Conservation (phyloP, 192 early-diverging fungal species). For the Mortierella alpina region DNA sequence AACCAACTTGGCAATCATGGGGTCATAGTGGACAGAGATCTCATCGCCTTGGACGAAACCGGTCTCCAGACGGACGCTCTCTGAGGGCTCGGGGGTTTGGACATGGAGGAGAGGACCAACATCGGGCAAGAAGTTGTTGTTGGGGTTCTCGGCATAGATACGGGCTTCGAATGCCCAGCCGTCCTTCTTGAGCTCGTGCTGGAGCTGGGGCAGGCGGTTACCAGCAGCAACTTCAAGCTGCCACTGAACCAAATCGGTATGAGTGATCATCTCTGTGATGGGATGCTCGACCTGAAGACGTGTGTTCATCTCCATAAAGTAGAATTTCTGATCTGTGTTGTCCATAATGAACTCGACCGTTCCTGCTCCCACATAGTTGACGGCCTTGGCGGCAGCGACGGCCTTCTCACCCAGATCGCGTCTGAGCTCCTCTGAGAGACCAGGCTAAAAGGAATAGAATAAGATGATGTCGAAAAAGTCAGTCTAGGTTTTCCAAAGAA, state of each 20-base stretch:
- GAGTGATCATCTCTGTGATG: constrained; percentile 95
- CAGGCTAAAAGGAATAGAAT: constrained; percentile 57
- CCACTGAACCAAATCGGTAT: constrained; percentile 94
- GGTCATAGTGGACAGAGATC: constrained; percentile 94
- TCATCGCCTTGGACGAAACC: constrained; percentile 92
- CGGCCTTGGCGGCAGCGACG: constrained; percentile 92
- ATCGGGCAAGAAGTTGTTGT: constrained; percentile 90
- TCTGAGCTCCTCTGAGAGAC: constrained; percentile 78
- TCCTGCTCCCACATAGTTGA: constrained; percentile 93
- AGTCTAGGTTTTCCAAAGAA: not conserved
- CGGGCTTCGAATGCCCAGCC: constrained; percentile 98
- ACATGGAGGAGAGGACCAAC: constrained; percentile 89
- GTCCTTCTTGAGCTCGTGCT: constrained; percentile 75
- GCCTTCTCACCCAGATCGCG: constrained; percentile 84
- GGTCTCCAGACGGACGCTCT: constrained; percentile 87
- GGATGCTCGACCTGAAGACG: constrained; percentile 97
- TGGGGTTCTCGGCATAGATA: constrained; percentile 97
- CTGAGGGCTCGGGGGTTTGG: constrained; percentile 70
- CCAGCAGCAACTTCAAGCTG: constrained; percentile 95
- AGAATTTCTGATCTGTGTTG: constrained; percentile 86
- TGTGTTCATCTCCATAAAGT: constrained; percentile 99
- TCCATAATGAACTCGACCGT: constrained; percentile 99
- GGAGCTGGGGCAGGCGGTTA: constrained; percentile 80
- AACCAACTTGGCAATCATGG: constrained; percentile 96
- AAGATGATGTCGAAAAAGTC: not conserved